phyloP scores from a whole-genome alignment of 371 early-diverging fungal genomes.

The Mortierella sp. region DNA sequence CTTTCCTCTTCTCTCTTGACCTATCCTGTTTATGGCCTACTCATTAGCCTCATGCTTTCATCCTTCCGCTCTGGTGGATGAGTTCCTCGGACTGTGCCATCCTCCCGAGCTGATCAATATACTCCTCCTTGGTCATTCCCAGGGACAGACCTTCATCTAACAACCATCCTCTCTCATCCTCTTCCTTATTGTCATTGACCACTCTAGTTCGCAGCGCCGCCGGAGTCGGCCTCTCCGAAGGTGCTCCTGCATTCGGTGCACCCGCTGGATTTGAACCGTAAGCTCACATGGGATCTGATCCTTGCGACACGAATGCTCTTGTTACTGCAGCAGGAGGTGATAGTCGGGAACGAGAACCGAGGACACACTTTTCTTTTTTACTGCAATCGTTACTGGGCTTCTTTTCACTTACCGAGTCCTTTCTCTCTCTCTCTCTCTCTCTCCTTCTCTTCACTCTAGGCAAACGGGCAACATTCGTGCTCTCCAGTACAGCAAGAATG shows the following conservation, averaged over 20 bases:
- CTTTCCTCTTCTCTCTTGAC: too few relatives aligned
- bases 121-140: background rate
- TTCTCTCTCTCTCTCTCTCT: slow-evolving; percentile 16
- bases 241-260: slow-evolving; percentile 49
- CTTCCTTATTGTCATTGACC: background rate
- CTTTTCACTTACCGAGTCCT: background rate
- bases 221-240: slow-evolving; percentile 54
- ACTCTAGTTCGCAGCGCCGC: slow-evolving; percentile 44
- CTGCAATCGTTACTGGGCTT: background rate
- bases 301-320: background rate
- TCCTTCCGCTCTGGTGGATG: too few relatives aligned
- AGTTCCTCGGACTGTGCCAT: too few relatives aligned
- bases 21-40: too few relatives aligned
- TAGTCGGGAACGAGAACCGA: background rate
- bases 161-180: background rate
- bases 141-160: background rate
- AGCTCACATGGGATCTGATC: slow-evolving; percentile 8
- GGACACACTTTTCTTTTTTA: background rate
- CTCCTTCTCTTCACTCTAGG: too few relatives aligned
- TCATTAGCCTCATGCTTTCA: too few relatives aligned
- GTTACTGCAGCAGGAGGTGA: background rate
- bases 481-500: slow-evolving; percentile 87
- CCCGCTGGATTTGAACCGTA: slow-evolving; percentile 53
- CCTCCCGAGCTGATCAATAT: background rate
- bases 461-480: slow-evolving; percentile 71